Percentiles rank a stretch among this genome's conserved stretches.
phyloP scores from a whole-genome alignment of 2,329 filamentous ascomycete genomes.

The Calonectria pauciramosa region DNA sequence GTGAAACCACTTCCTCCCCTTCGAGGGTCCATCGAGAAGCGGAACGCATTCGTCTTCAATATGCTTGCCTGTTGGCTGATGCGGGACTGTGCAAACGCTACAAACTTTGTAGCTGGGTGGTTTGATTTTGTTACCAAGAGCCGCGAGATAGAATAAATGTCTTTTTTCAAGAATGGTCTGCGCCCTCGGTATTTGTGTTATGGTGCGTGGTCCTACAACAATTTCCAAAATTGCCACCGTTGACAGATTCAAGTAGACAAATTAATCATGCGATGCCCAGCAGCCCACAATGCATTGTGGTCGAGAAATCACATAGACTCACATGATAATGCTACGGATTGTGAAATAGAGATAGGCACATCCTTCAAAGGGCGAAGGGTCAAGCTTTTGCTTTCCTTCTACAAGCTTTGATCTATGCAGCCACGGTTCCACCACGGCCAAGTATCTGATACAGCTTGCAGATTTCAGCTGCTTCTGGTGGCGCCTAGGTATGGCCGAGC shows the following conservation, averaged over 20 bases:
- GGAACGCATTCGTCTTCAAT: not conserved
- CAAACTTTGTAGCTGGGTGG: not conserved
- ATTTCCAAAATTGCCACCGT: not conserved
- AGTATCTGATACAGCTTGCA: not conserved
- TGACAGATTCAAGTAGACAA: not conserved
- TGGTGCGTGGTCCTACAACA: no score
- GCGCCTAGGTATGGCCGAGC: not conserved
- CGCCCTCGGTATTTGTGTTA: not conserved
- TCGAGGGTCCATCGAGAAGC: no score
- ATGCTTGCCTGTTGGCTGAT: not conserved
- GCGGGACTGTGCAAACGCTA: not conserved
- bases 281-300: no score
- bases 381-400: no score
- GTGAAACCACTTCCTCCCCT: no score
- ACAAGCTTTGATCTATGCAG: not conserved
- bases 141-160: not conserved
- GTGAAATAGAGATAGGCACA: no score
- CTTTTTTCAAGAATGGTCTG: not conserved
- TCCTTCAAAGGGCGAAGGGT: no score
- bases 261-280: no score
- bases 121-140: not conserved
- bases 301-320: no score
- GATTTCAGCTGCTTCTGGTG: not conserved
- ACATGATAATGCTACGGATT: no score
- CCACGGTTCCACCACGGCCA: not conserved